Percentiles rank a stretch among this genome's conserved stretches.
These are phyloP conservation scores for Nematocida parisii DNA, from an alignment of 371 early-diverging fungal genomes.

Conservation along the genomic window DNA sequence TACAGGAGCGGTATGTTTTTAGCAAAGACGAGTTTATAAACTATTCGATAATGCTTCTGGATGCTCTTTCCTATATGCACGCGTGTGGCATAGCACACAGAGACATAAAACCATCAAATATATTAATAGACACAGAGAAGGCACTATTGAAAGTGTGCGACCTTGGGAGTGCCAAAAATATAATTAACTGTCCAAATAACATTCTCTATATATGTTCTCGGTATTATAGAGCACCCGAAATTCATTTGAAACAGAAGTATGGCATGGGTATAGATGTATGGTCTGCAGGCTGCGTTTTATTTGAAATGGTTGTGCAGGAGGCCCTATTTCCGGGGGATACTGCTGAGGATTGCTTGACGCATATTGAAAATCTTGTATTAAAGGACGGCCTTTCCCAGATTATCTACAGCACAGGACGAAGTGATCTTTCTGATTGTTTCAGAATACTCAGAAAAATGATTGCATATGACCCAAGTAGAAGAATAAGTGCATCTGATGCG, in stretches of 20 bases:
- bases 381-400: background rate
- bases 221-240: conserved; percentile 94
- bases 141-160: conserved; percentile 87
- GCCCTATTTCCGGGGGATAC: conserved; percentile 28
- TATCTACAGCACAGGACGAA: background rate
- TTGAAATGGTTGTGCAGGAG: conserved; percentile 74
- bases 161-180: conserved; percentile 93
- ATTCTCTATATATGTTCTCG: conserved; percentile 94
- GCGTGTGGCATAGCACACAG: conserved; percentile 86
- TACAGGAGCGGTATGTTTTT: conserved; percentile 25
- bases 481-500: conserved; percentile 81
- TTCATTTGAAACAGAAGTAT: conserved; percentile 85
- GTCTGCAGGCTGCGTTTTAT: conserved; percentile 94
- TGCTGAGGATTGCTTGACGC: conserved; percentile 2
- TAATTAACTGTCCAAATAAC: conserved; percentile 85
- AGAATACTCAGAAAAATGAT: conserved; percentile 84
- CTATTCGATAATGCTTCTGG: conserved; percentile 75
- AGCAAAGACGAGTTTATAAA: conserved; percentile 15
- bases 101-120: conserved; percentile 87
- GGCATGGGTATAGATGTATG: conserved; percentile 91
- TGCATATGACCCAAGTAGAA: conserved; percentile 78
- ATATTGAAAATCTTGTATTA: conserved; percentile 1
- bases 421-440: conserved; percentile 67
- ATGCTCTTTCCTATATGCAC: conserved; percentile 86
- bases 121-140: conserved; percentile 80